phyloP scores from a whole-genome alignment of 768 basidiomycete genomes.

The Mycena leptocephala region DNA sequence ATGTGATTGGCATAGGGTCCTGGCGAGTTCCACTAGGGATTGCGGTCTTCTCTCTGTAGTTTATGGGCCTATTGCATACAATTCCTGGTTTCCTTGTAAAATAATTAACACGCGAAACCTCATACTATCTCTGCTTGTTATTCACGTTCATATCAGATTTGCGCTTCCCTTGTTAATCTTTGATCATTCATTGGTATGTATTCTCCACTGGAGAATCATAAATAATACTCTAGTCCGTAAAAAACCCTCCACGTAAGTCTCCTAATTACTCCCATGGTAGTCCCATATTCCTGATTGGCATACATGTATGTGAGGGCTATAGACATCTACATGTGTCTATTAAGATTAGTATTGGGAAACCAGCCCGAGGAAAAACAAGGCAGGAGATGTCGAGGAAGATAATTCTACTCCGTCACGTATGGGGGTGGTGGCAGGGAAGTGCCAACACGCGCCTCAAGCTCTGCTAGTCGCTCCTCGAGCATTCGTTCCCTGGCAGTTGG shows the following conservation, averaged over 20 bases:
- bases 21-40: neutral
- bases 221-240: neutral
- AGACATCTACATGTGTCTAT: too few species aligned
- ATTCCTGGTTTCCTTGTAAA: neutral
- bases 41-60: too few species aligned
- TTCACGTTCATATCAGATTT: neutral
- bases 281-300: too few species aligned
- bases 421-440: neutral
- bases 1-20: neutral
- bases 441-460: slow-evolving; percentile 7
- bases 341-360: too few species aligned
- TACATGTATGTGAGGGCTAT: too few species aligned
- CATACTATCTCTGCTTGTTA: too few species aligned
- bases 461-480: slow-evolving; percentile 11
- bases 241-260: neutral
- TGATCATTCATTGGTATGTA: neutral
- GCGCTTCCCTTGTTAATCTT: neutral
- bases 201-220: neutral
- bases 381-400: too few species aligned
- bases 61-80: too few species aligned
- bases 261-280: neutral
- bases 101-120: too few species aligned
- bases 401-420: neutral
- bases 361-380: too few species aligned
- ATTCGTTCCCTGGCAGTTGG: neutral